These are phyloP conservation scores for Conoideocrella luteorostrata DNA, from an alignment of 2,329 filamentous ascomycete species.

Conservation along the genomic window DNA sequence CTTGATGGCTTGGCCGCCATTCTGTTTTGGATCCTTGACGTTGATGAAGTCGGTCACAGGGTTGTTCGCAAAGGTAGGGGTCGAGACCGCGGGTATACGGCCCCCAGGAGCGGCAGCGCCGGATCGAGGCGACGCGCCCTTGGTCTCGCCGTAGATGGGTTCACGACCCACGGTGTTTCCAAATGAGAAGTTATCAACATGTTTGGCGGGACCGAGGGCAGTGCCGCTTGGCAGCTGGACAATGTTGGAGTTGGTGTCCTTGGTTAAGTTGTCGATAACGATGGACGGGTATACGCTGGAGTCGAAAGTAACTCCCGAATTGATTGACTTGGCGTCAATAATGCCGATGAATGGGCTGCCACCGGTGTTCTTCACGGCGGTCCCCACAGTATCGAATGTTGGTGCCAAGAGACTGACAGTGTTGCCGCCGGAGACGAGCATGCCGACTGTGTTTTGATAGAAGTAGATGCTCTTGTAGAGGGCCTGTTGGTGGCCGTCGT, in stretches of 20 bases:
- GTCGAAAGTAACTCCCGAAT: slow-evolving; percentile 33
- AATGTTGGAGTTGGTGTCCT: slow-evolving; percentile 31
- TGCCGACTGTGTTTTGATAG: slow-evolving; percentile 32
- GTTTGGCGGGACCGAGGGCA: slow-evolving; percentile 20
- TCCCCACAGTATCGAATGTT: slow-evolving; percentile 33
- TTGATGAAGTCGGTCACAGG: slow-evolving; percentile 23
- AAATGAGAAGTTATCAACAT: slow-evolving; percentile 35
- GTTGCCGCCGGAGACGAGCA: slow-evolving; percentile 23
- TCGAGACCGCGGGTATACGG: slow-evolving; percentile 27
- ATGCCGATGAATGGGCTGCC: slow-evolving; percentile 34
- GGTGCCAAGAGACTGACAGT: slow-evolving; percentile 34
- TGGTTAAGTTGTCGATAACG: slow-evolving; percentile 36
- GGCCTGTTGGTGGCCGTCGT: slow-evolving; percentile 37
- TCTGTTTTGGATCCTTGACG: slow-evolving; percentile 31
- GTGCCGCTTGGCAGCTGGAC: slow-evolving; percentile 25
- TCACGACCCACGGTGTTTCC: slow-evolving; percentile 34
- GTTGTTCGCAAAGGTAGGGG: slow-evolving; percentile 32
- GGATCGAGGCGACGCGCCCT: slow-evolving; percentile 25
- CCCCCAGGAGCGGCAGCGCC: slow-evolving; percentile 29
- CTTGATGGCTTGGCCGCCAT: slow-evolving; percentile 22
- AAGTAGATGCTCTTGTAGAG: slow-evolving; percentile 38
- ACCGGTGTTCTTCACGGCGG: slow-evolving; percentile 28
- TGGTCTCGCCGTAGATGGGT: slow-evolving; percentile 32
- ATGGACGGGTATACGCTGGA: slow-evolving; percentile 33
- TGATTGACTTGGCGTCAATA: slow-evolving; percentile 33